Base-by-base conservation (phyloP, 2,329 filamentous ascomycete species). In the Ophiosphaerella korrae region DNA sequence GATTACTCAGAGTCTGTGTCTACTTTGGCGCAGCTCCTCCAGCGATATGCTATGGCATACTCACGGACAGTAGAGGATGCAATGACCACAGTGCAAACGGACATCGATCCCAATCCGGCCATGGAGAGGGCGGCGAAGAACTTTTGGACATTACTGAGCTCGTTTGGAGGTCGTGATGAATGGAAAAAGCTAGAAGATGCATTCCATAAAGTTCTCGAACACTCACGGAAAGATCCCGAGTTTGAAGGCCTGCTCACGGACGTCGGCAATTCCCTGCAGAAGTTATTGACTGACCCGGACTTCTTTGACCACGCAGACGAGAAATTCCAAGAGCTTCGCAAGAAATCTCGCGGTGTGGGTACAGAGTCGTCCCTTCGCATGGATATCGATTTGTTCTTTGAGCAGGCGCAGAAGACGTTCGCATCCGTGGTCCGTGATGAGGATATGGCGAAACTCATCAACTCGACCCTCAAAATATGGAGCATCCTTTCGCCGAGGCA, bases 1-100 rank as follows among this genome's bases (percentile, higher is more conserved):
- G 91, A 96, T 70, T 97, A 97, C 70, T 86, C 88, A 0, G 86
- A 92, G 41, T 96, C 92, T 0, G 91, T 96, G 0, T 91, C 89
- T 1, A 91, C 87, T 0, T 74, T 97, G 29, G 84, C 89, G 0
- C 75, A 86, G 7, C 79, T 97, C 5, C 80, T 97, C 49, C 85
- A 91, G 66, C 84, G 88, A 36, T 96, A 96, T 71, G 87, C 89
- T 8, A 78, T 85, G 55, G 80, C 86, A 8, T 97, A 97, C 70
- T 90, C 90, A 0, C 84, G 86, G 32, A 88, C 87, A 0, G 82
- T 86, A 0, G 83, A 88, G 46, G 84, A 90, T 41, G 82, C 90
- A 0, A 78, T 86, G 2, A 80, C 84, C 21, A 83, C 84, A 1
- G 83, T 87, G 0, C 83, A 89, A 56, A 83, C 88, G 35, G 89